Percentiles rank a stretch among this genome's conserved stretches.
phyloP scores from a whole-genome alignment of 805 yeast species.

The Limtongozyma cylindracea region DNA sequence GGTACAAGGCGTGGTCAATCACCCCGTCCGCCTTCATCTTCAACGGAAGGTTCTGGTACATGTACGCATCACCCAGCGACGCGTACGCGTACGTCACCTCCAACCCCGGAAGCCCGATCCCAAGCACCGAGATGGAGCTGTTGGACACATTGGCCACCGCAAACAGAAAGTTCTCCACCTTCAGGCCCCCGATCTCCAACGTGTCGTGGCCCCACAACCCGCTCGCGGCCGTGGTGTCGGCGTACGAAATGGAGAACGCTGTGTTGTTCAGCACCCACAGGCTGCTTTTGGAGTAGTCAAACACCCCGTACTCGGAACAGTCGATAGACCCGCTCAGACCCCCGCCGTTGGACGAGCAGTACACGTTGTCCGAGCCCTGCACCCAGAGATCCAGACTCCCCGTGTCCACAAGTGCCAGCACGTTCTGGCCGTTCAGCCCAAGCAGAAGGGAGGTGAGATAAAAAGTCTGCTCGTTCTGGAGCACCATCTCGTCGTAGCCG shows the following conservation, averaged over 20 bases:
- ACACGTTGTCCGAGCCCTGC: too few species aligned
- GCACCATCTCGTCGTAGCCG: slow-evolving; percentile 7
- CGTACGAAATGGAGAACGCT: too few species aligned
- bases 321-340: too few species aligned
- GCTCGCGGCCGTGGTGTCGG: too few species aligned
- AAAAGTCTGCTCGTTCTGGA: slow-evolving; percentile 15
- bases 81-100: slow-evolving; percentile 24
- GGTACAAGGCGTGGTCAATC: background rate
- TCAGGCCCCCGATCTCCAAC: slow-evolving; percentile 21
- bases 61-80: slow-evolving; percentile 4
- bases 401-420: too few species aligned
- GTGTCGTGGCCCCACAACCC: too few species aligned
- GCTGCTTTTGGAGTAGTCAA: too few species aligned
- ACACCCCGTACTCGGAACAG: too few species aligned
- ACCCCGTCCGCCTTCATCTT: slow-evolving; percentile 34
- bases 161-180: slow-evolving; percentile 26
- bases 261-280: too few species aligned
- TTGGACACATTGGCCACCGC: slow-evolving; percentile 51
- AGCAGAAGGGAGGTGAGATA: slow-evolving; percentile 17
- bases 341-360: too few species aligned
- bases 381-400: too few species aligned
- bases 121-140: slow-evolving; percentile 46
- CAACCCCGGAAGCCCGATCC: slow-evolving; percentile 43
- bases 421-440: too few species aligned
- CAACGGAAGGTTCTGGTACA: slow-evolving; percentile 43